phyloP scores from a whole-genome alignment of 106 monocot species.

The Allium fistulosum region DNA sequence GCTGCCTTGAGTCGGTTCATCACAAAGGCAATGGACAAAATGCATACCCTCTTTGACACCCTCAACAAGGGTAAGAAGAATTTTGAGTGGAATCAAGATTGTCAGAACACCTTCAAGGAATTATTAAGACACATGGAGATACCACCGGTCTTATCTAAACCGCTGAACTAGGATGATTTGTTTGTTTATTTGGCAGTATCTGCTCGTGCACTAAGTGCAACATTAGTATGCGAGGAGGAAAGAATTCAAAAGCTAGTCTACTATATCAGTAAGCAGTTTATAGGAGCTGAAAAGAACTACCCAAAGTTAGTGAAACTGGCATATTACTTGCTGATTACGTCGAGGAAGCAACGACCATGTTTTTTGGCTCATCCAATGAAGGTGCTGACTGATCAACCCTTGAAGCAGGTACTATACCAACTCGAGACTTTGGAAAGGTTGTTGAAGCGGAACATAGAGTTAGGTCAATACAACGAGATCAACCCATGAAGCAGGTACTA shows the following conservation, averaged over 20 bases:
- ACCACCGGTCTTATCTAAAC: neutral
- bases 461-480: too few species aligned
- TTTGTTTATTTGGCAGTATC: neutral
- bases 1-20: neutral
- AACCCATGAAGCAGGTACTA: too few species aligned
- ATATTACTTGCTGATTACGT: neutral
- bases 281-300: neutral
- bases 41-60: neutral
- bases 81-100: neutral
- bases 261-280: neutral
- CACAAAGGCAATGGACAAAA: neutral
- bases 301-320: neutral
- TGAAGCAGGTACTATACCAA: neutral
- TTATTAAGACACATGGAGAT: neutral
- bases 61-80: neutral
- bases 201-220: neutral
- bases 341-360: neutral
- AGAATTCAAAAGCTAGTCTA: neutral
- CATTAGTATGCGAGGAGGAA: neutral
- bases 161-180: neutral
- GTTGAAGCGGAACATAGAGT: too few species aligned
- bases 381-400: neutral
- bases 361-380: neutral
- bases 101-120: neutral
- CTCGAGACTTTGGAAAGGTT: too few species aligned